Base-by-base conservation (phyloP, 2,329 filamentous ascomycete species). In the Diaporthe sp. region DNA sequence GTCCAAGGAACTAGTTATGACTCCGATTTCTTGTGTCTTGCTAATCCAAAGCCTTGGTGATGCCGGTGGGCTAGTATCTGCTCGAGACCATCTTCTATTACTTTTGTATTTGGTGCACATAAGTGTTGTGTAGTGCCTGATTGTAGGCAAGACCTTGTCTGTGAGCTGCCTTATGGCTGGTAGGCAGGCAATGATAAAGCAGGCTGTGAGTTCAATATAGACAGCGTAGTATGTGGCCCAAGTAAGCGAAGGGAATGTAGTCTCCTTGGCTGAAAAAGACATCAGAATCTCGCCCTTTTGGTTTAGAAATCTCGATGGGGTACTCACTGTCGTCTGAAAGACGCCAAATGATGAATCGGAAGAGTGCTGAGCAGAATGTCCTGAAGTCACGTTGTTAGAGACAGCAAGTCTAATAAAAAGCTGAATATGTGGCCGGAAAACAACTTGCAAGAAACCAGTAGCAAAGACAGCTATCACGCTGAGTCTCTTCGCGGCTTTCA, bases 111-210 rank as follows among this genome's bases (percentile, higher is more conserved):
- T n/a, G 10, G 27, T 3, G 17, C 37, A n/a, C 27, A 19, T 22
- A 4, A 12, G 5, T 1, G 27, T 50, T 1, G 27, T 25, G 6
- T 65, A 65, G 6, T 8, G 10, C 19, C 22, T 65, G 17, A 65
- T 50, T 0, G 27, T 35, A 12, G 59, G 27, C 19, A 50, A 17
- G 17, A 65, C 17, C 42, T 65, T 65, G 13, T 69, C 65, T 22
- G 5, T 19, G 2, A 72, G 58, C 47, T 72, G 70, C 10, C 61
- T 42, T 35, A 39, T 55, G 9, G 70, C 58, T 42, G 70, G 70
- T 19, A 72, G 44, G 25, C 70, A 72, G 44, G 70, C 56, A 32
- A 72, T 72, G 35, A 72, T 42, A 35, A 72, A 72, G 47, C 56
- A 59, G 58, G 44, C 65, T 19, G 70, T 72, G 44, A 72, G 58